Conservation (phyloP, 331 rosid species). For the Saraca asoca region DNA sequence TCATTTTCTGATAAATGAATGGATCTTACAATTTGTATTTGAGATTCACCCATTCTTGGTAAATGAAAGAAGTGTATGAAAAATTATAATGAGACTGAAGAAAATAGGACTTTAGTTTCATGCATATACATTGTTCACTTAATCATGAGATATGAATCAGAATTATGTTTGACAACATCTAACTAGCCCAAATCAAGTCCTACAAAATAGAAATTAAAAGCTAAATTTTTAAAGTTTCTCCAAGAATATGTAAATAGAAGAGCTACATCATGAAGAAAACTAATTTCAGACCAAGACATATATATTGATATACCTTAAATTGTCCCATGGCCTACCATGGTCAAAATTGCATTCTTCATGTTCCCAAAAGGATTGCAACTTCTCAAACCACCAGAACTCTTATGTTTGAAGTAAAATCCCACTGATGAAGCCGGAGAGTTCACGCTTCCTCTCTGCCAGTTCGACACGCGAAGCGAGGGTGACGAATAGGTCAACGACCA, state of each 20-base stretch:
- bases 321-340: slow-evolving; percentile 33
- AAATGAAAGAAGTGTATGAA: no score
- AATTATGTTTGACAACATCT: slow-evolving; percentile 13
- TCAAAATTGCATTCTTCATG: slow-evolving; percentile 35
- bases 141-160: slow-evolving; percentile 22
- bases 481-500: slow-evolving; percentile 32
- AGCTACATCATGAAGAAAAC: background rate
- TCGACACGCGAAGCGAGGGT: slow-evolving; percentile 22
- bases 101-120: slow-evolving; percentile 6
- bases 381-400: slow-evolving; percentile 24
- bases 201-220: slow-evolving; percentile 20
- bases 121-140: slow-evolving; percentile 25
- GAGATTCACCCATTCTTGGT: no score
- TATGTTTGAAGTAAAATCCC: slow-evolving; percentile 32
- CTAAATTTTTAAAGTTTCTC: background rate
- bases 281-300: background rate
- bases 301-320: slow-evolving; percentile 27
- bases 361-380: slow-evolving; percentile 41
- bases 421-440: slow-evolving; percentile 28
- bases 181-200: slow-evolving; percentile 1
- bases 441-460: slow-evolving; percentile 15
- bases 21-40: no score
- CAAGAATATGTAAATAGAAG: slow-evolving; percentile 10
- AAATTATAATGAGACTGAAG: background rate
- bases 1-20: no score